These are phyloP conservation scores for Fraxinus quadrangulata DNA, from an alignment of 257 asterid genomes.

Conservation along the genomic window DNA sequence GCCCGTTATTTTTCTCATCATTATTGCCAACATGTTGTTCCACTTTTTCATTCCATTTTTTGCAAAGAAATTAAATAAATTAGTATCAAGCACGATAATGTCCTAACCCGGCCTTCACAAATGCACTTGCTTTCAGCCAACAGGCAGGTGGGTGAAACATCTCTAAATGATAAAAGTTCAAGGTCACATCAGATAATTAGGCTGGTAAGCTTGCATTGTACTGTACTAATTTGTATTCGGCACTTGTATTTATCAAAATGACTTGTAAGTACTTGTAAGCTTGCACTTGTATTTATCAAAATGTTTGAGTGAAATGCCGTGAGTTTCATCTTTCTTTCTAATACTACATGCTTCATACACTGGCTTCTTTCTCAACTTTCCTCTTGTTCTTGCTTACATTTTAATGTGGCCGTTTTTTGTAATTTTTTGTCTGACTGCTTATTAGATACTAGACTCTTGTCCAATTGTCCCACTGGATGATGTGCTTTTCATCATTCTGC, in stretches of 20 bases:
- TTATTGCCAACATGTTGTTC: conserved; percentile 6
- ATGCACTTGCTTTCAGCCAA: conserved; percentile 64
- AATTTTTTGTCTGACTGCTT: not conserved
- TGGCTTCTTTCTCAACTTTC: not conserved
- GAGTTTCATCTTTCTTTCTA: not conserved
- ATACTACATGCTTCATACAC: not conserved
- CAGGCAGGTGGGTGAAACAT: conserved; percentile 95
- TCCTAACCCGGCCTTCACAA: conserved; percentile 19
- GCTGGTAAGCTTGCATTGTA: conserved; percentile 57
- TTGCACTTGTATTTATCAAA: too few relatives aligned
- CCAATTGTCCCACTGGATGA: too few relatives aligned
- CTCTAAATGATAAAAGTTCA: conserved; percentile 90
- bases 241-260: conserved; percentile 8
- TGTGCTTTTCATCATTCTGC: not conserved
- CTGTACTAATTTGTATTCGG: conserved; percentile 5
- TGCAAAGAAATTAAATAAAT: not conserved
- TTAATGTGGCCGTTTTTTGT: not conserved
- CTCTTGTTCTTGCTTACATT: not conserved
- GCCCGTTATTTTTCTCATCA: conserved; percentile 13
- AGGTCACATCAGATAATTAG: conserved; percentile 96
- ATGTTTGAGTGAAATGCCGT: not conserved
- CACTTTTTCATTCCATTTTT: conserved; percentile 11
- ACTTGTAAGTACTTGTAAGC: too few relatives aligned
- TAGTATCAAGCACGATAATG: not conserved
- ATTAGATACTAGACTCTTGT: too few relatives aligned